These are phyloP conservation scores for Sequoia sempervirens DNA, from an alignment of 75 land plant genomes.

Conservation along the genomic window DNA sequence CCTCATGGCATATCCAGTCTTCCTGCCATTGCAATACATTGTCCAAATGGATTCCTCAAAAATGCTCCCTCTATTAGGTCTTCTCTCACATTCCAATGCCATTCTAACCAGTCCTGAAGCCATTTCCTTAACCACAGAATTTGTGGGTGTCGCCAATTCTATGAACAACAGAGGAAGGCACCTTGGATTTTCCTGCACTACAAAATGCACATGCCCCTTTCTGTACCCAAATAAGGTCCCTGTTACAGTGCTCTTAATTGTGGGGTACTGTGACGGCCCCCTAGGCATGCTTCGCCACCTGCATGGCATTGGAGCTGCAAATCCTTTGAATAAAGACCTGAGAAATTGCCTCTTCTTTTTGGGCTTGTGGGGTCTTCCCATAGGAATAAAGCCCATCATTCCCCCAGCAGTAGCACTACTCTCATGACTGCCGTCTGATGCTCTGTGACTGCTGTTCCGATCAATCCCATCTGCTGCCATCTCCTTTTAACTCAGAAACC, in stretches of 20 bases:
- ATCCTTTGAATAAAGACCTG: neutral
- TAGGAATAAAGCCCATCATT: neutral
- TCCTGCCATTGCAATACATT: constrained; percentile 38
- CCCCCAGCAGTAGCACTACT: neutral
- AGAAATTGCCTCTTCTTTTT: neutral
- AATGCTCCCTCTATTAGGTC: neutral
- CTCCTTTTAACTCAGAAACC: neutral
- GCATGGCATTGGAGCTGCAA: neutral
- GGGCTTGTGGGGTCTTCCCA: neutral
- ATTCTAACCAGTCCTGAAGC: constrained; percentile 76
- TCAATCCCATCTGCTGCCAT: neutral
- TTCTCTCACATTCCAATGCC: constrained; percentile 66
- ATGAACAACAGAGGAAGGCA: constrained; percentile 42
- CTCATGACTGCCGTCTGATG: neutral
- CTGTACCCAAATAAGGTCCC: constrained; percentile 74
- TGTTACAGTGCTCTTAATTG: constrained; percentile 34
- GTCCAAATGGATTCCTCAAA: constrained; percentile 22
- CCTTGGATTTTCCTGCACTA: constrained; percentile 58
- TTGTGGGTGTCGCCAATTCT: constrained; percentile 67
- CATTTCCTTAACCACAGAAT: constrained; percentile 68
- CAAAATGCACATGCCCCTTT: constrained; percentile 65
- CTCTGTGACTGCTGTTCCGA: neutral
- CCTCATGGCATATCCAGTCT: constrained; percentile 21
- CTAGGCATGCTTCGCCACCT: neutral
- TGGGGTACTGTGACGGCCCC: neutral